Evolutionary conservation across 495 filamentous ascomycete genomes (phyloP), one percentile per base, ranked within the genome.

Genomic region (Aspergillus coremiiformis): DNA sequence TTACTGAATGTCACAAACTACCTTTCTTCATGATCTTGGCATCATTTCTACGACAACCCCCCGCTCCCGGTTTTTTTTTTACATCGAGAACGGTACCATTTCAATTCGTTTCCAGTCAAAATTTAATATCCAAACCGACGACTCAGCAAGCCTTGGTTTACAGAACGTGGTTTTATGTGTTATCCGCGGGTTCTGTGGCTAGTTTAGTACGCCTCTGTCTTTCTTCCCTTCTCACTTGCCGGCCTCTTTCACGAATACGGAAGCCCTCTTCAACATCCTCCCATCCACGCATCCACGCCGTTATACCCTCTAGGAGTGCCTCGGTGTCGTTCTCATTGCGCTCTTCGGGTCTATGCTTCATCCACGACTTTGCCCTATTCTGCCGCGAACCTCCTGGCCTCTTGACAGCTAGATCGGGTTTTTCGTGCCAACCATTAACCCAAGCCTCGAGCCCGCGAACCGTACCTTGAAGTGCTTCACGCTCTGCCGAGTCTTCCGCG

Each of bases 211-310:
- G 32, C 32, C 32, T 29, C 29, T 20, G 43, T 29, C 43, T 45
- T 12, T 27, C 43, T 45, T 45, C 43, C 43, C 43, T 57, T 54
- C 59, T 48, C 29, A 37, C 29, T 19, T 51, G 57, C 20, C 70
- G 63, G 14, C 52, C 57, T 22, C 29, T 59, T 41, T 64, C 58
- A 47, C 66, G 60, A n/a, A 54, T 39, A 24, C 55, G 54, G 41
- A 67, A 69, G 5, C 59, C 70, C 46, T 69, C 69, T 57, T 71
- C 65, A 12, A 66, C 59, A 56, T 72, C 69, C 45, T 60, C 64
- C 69, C 69, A 71, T 11, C 69, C 71, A 8, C 68, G 60, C 69
- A 72, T 71, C 69, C 69, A 74, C 7, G 65, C 71, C 15, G 43
- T 59, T 7, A 72, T 62, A 0, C 69, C 71, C 14, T 74, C 71